Percentiles rank a stretch among this genome's conserved stretches.
These are phyloP conservation scores for Rhizophora mangle DNA, from an alignment of 345 rosid species.

Conservation along the genomic window DNA sequence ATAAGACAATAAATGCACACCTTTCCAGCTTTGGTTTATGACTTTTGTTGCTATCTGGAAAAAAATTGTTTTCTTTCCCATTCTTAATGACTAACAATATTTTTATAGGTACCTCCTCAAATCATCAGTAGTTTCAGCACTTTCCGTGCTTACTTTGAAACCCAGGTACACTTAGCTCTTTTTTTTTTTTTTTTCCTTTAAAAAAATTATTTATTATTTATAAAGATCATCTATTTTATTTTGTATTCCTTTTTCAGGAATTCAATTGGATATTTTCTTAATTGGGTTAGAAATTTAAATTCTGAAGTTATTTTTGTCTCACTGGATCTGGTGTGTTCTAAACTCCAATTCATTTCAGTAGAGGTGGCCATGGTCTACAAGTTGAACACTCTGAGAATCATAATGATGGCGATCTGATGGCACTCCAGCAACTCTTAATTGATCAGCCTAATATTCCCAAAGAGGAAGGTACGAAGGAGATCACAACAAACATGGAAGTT, in stretches of 20 bases:
- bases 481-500: not conserved
- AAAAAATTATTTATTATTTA: not conserved
- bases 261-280: not conserved
- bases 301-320: too few relatives aligned
- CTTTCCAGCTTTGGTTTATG: not conserved
- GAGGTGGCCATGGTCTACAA: not conserved
- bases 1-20: not conserved
- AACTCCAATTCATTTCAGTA: not conserved
- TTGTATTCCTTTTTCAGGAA: not conserved
- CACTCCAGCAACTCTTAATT: constrained; percentile 61
- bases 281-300: too few relatives aligned
- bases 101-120: constrained; percentile 58
- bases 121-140: constrained; percentile 63
- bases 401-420: constrained; percentile 51
- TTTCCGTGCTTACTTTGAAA: constrained; percentile 51
- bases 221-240: not conserved
- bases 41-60: not conserved
- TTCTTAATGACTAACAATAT: not conserved
- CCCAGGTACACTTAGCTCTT: constrained; percentile 44
- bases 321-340: not conserved
- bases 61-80: not conserved
- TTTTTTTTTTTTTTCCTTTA: not conserved
- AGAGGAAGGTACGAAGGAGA: constrained; percentile 54
- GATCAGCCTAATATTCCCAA: constrained; percentile 79
- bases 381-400: not conserved